Evolutionary conservation across 441 rosid species (phyloP).

Genomic region (Euphorbia schlechtendalii): DNA sequence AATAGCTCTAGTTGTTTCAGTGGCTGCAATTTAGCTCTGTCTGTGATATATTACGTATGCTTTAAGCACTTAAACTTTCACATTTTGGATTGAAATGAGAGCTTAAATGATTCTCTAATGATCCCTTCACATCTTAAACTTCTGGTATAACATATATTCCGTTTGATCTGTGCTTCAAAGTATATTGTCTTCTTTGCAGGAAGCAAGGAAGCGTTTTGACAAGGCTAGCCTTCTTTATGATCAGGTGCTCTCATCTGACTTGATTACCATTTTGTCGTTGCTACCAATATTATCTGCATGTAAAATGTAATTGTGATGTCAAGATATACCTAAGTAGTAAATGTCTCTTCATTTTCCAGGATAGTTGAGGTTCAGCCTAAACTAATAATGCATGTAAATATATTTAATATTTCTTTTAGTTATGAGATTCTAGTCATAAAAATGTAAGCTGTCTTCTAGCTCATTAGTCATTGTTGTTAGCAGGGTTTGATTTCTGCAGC

Average conservation of each 20-base stretch:
- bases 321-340: not conserved
- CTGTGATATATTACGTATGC: not conserved
- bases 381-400: not conserved
- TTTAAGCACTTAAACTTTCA: conserved; percentile 1
- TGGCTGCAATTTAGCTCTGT: not conserved
- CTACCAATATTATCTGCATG: conserved; percentile 7
- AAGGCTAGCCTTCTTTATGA: conserved; percentile 93
- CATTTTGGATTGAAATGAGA: not conserved
- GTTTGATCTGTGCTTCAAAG: conserved; percentile 21
- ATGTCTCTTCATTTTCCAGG: not conserved
- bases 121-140: not conserved
- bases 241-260: conserved; percentile 48
- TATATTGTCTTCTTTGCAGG: conserved; percentile 49
- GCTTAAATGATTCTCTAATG: not conserved
- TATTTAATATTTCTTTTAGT: not conserved
- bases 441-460: not conserved
- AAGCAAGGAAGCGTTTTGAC: conserved; percentile 96
- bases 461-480: not conserved
- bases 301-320: not conserved
- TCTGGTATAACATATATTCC: not conserved
- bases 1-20: not conserved
- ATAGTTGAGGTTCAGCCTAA: conserved; percentile 1
- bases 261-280: conserved; percentile 9
- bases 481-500: not conserved
- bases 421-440: not conserved